phyloP scores from a whole-genome alignment of 1,284 basidiomycete species.

The Naganishia sp. region DNA sequence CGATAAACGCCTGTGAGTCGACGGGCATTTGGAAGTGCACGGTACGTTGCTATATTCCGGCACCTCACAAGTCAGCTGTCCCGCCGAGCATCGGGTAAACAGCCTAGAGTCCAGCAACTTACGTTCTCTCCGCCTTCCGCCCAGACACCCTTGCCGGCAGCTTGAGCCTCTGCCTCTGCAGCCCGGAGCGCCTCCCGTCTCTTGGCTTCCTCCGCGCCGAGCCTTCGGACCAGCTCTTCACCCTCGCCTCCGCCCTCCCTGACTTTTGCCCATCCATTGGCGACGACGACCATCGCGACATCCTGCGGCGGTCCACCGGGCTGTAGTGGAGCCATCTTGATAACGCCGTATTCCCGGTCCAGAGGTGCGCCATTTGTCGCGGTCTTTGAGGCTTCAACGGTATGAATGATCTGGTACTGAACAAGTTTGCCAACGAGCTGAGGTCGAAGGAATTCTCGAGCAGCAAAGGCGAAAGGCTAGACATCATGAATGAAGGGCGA shows the following conservation, averaged over 20 bases:
- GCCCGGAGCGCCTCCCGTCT: constrained; percentile 60
- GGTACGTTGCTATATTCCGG: constrained; percentile 61
- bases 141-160: constrained; percentile 80
- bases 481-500: not conserved
- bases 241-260: constrained; percentile 66
- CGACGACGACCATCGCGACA: constrained; percentile 74
- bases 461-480: constrained; percentile 86
- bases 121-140: constrained; percentile 68
- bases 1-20: constrained; percentile 84
- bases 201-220: constrained; percentile 70
- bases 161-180: constrained; percentile 76
- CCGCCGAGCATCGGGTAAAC: not conserved
- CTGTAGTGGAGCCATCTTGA: constrained; percentile 50
- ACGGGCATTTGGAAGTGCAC: constrained; percentile 86
- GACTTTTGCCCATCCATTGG: constrained; percentile 85
- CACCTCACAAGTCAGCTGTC: not conserved
- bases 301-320: constrained; percentile 59
- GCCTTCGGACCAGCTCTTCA: constrained; percentile 46
- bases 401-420: constrained; percentile 51
- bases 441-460: constrained; percentile 85
- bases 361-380: constrained; percentile 32
- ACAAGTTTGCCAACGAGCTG: constrained; percentile 83
- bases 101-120: constrained; percentile 18
- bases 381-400: constrained; percentile 39
- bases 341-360: constrained; percentile 51